Base-by-base conservation (phyloP, 2,329 filamentous ascomycete species). In the Colletotrichum siamense region DNA sequence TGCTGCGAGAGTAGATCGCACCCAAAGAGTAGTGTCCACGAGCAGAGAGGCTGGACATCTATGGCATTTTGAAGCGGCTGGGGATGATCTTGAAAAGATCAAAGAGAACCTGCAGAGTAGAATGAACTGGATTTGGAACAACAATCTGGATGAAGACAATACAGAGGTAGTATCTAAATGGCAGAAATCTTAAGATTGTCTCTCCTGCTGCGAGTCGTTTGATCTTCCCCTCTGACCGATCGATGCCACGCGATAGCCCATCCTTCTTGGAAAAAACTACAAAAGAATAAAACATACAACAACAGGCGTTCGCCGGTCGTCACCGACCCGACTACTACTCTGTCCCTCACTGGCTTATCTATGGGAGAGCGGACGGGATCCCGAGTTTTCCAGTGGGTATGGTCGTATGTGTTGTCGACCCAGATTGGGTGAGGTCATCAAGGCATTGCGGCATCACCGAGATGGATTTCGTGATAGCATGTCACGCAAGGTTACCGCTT, bases 321-420 rank as follows among this genome's bases (percentile, higher is more conserved):
- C 39, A 49, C 39, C 39, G 52, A 57, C 24, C 52, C 24, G 52
- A 57, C 52, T 57, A 57, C 52, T 26, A 57, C 52, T 57, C 52
- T 16, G 24, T 57, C 24, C 52, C 39, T 44, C 39, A n/a, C 39
- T 49, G 39, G 39, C 39, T 49, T 49, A n/a, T 49, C 39, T 49
- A 49, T 49, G 39, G 39, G 39, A 49, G 39, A 49, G 39, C 18
- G 39, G 39, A n/a, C 39, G 39, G 39, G 39, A 57, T 57, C 52
- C 24, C 52, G 52, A 26, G 22, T 57, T 57, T 26, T 57, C 22
- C 52, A 57, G 22, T 57, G 52, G n/a, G 24, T 57, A 26, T 57
- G 52, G 22, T 57, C 22, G 52, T 26, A 57, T 57, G 52, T 57
- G 52, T 0, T 13, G 0, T 2, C 2, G 0, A 3, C 1, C 0